These are phyloP conservation scores for Fusarium lateritium DNA, from an alignment of 2,329 filamentous ascomycete species.

Conservation along the genomic window DNA sequence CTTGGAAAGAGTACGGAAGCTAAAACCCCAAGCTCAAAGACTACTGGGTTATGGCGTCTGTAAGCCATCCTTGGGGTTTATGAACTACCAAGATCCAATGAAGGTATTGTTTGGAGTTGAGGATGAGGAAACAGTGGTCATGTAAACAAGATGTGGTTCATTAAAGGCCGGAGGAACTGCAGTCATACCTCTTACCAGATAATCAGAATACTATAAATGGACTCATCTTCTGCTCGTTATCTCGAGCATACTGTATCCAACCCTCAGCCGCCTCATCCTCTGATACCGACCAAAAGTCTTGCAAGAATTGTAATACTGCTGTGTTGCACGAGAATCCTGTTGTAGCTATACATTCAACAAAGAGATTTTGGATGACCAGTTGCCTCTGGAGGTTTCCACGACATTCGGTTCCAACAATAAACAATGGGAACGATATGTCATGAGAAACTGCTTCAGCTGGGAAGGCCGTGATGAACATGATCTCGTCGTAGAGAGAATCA, in stretches of 20 bases:
- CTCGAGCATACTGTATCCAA: conserved; percentile 13
- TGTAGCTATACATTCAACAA: not conserved
- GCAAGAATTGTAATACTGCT: conserved; percentile 2
- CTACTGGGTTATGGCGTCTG: conserved; percentile 28
- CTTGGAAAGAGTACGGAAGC: conserved; percentile 12
- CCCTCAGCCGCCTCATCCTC: not conserved
- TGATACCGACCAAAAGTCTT: not conserved
- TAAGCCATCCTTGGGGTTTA: conserved; percentile 23
- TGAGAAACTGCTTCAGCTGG: not conserved
- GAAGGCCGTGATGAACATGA: not conserved
- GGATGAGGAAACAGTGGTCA: conserved; percentile 29
- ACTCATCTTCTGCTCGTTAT: not conserved
- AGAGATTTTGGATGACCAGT: not conserved
- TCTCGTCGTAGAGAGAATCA: not conserved
- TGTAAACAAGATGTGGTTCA: conserved; percentile 1
- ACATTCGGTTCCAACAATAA: not conserved
- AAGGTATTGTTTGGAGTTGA: conserved; percentile 29
- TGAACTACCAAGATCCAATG: conserved; percentile 39
- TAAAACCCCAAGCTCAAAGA: conserved; percentile 29
- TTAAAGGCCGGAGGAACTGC: not conserved
- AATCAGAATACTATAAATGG: conserved; percentile 7
- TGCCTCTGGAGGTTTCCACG: not conserved
- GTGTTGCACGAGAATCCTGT: conserved; percentile 13
- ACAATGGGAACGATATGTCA: conserved; percentile 7
- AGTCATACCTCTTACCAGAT: too few relatives aligned